Evolutionary conservation across 2,329 filamentous ascomycete species (phyloP).

Genomic region (Ramichloridium luteum): DNA sequence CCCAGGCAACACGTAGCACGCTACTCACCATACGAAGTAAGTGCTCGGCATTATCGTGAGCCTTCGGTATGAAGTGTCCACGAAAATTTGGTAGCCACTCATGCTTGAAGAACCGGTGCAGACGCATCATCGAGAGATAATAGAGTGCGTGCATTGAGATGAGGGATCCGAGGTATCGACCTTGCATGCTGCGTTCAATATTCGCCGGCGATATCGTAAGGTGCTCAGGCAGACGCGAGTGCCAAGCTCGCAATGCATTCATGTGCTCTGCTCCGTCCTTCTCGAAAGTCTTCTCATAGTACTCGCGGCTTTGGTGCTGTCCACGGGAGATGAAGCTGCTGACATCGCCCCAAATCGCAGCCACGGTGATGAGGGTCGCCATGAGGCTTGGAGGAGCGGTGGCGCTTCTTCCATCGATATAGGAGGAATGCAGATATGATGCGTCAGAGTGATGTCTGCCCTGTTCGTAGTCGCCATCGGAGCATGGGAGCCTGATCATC

Average conservation of each 20-base stretch:
- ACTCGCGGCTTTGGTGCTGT: slow-evolving; percentile 31
- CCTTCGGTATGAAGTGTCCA: slow-evolving; percentile 29
- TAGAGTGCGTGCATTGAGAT: slow-evolving; percentile 56
- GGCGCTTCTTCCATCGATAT: background rate
- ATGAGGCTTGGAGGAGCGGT: slow-evolving; percentile 31
- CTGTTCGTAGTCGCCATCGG: slow-evolving; percentile 49
- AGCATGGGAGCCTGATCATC: slow-evolving; percentile 53
- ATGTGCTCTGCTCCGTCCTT: slow-evolving; percentile 42
- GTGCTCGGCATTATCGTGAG: slow-evolving; percentile 28
- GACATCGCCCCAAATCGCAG: slow-evolving; percentile 54
- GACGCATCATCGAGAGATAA: slow-evolving; percentile 49
- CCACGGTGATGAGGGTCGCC: slow-evolving; percentile 50
- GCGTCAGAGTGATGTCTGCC: slow-evolving; percentile 42
- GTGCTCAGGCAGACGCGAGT: slow-evolving; percentile 41
- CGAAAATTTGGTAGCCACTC: slow-evolving; percentile 10
- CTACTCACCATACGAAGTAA: slow-evolving; percentile 32
- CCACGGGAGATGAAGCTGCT: slow-evolving; percentile 47
- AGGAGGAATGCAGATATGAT: slow-evolving; percentile 31
- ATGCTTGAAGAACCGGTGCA: slow-evolving; percentile 48
- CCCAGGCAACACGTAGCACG: slow-evolving; percentile 12
- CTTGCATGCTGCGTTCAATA: slow-evolving; percentile 42
- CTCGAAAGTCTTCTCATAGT: slow-evolving; percentile 37
- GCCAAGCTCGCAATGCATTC: slow-evolving; percentile 47
- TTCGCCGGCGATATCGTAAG: slow-evolving; percentile 46
- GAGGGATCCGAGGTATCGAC: slow-evolving; percentile 46